A percentile compares a stretch with the other conserved stretches of the same genome.
Evolutionary conservation across 1,284 basidiomycete species (phyloP).

Genomic region (Garcileccinum viscosum): DNA sequence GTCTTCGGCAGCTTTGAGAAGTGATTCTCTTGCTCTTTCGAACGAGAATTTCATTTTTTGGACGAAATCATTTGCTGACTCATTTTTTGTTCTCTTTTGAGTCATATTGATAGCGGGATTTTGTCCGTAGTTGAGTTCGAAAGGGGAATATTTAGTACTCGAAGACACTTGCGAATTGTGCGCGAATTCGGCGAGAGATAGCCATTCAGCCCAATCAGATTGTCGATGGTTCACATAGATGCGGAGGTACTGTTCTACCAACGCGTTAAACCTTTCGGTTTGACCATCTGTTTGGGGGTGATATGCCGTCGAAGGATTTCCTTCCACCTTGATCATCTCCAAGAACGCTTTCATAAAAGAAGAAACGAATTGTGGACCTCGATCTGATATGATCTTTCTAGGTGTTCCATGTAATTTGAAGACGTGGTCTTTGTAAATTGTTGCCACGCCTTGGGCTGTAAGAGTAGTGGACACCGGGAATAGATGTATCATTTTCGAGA

Average conservation of each 20-base stretch:
- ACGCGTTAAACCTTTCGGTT: accelerated
- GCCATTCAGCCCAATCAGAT: neutral
- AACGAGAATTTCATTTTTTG: no score
- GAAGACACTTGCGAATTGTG: no score
- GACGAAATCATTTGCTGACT: neutral
- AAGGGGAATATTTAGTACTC: no score
- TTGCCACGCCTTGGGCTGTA: constrained; percentile 34
- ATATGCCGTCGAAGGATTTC: neutral
- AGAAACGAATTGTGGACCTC: constrained; percentile 43
- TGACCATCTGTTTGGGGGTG: neutral
- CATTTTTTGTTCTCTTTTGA: neutral
- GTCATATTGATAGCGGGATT: neutral
- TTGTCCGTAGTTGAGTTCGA: neutral
- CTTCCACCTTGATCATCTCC: neutral
- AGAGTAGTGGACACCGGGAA: neutral
- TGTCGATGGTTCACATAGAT: neutral
- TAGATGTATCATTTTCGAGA: constrained; percentile 3
- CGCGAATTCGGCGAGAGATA: neutral
- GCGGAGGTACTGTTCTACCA: neutral
- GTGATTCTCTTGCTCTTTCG: no score
- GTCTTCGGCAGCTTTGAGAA: accelerated
- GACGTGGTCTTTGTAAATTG: constrained; percentile 32
- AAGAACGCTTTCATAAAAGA: constrained; percentile 39
- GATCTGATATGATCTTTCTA: neutral
- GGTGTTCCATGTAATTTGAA: constrained; percentile 32